Evolutionary conservation across 75 land plant species (phyloP).

Genomic region (Picea sitchensis): DNA sequence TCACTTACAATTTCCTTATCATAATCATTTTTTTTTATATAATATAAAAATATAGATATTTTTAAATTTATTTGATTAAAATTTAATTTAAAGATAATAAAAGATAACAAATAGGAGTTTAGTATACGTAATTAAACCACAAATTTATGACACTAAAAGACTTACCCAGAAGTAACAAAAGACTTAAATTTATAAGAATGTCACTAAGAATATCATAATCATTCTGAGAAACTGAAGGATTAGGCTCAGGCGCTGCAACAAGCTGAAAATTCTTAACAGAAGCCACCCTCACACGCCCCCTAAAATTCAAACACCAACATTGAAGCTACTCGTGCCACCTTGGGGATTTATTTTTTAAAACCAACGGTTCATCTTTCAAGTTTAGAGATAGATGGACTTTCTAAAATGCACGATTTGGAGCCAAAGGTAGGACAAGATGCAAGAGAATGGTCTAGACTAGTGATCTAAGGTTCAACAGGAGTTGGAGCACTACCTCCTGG

Average conservation of each 20-base stretch:
- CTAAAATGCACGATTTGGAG: conserved; percentile 48
- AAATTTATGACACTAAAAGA: no score
- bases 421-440: conserved; percentile 45
- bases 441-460: conserved; percentile 20
- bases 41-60: no score
- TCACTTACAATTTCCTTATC: no score
- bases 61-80: no score
- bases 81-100: no score
- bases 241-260: conserved; percentile 55
- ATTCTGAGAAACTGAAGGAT: conserved; percentile 25
- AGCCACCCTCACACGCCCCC: conserved; percentile 92
- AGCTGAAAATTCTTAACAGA: conserved; percentile 93
- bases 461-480: conserved; percentile 30
- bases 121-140: no score
- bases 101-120: no score
- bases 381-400: conserved; percentile 17
- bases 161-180: no score
- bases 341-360: conserved; percentile 86
- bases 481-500: conserved; percentile 36
- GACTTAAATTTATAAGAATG: no score
- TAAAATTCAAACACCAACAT: conserved; percentile 97
- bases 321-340: conserved; percentile 99
- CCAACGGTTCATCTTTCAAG: conserved; percentile 41
- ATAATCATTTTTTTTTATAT: no score
- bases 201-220: conserved; percentile 33